These are phyloP conservation scores for Penicillium bovifimosum DNA, from an alignment of 495 filamentous ascomycete species.

Conservation along the genomic window DNA sequence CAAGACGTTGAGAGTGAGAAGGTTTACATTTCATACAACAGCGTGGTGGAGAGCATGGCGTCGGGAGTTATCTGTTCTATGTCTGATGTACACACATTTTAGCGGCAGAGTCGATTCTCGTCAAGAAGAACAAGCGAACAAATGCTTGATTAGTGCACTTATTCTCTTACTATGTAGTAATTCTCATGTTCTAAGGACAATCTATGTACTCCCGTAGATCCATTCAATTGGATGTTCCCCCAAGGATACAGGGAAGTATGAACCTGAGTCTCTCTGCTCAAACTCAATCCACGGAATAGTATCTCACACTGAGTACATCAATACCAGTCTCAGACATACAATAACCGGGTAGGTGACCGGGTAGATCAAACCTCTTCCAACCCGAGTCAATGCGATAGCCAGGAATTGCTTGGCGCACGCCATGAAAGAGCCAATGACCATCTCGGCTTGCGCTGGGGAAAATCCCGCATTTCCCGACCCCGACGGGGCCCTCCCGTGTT, in stretches of 20 bases:
- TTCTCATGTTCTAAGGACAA: neutral
- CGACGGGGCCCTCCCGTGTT: neutral
- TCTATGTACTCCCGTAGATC: neutral
- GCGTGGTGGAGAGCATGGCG: conserved; percentile 19
- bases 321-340: neutral
- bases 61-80: conserved; percentile 13
- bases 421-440: conserved; percentile 8
- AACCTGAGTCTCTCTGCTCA: neutral
- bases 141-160: no score
- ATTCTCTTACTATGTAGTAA: no score
- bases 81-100: neutral
- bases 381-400: neutral
- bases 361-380: neutral
- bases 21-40: conserved; percentile 9
- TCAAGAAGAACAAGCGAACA: neutral
- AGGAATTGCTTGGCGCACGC: neutral
- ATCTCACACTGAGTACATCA: no score
- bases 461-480: conserved; percentile 8
- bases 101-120: neutral
- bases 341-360: neutral
- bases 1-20: conserved; percentile 12
- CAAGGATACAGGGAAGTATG: neutral
- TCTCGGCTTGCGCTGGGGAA: conserved; percentile 14
- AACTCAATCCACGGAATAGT: no score
- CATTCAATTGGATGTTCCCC: neutral